Conservation (phyloP, 352 stramenopile species). For the Phytophthora hibernalis region DNA sequence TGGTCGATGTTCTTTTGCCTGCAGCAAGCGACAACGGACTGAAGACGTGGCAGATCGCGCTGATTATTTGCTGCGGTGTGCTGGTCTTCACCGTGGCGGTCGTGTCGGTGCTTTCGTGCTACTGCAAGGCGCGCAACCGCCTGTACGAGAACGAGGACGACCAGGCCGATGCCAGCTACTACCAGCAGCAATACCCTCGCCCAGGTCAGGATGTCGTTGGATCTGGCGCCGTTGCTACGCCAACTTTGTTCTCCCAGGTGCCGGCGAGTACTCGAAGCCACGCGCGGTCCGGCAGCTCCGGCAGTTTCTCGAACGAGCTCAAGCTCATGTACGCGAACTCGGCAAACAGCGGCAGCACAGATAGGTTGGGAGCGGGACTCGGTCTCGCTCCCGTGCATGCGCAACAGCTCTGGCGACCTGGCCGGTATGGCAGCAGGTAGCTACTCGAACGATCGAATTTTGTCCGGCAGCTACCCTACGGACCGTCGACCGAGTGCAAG, state of each 20-base stretch:
- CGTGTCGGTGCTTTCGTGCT: conserved; percentile 62
- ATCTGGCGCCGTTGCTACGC: conserved; percentile 17
- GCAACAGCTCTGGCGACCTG: conserved; percentile 33
- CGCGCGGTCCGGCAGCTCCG: conserved; percentile 21
- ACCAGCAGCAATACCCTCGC: conserved; percentile 41
- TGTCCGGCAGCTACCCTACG: conserved; percentile 32
- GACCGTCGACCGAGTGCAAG: conserved; percentile 33
- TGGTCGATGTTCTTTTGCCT: conserved; percentile 3
- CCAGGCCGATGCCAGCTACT: conserved; percentile 50
- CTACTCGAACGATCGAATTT: conserved; percentile 34
- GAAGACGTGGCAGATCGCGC: conserved; percentile 59
- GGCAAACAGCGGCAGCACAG: conserved; percentile 30
- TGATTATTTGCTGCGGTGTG: conserved; percentile 66
- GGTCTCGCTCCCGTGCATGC: conserved; percentile 37
- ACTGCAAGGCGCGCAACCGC: conserved; percentile 59
- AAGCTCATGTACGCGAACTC: conserved; percentile 42
- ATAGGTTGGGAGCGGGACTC: conserved; percentile 41
- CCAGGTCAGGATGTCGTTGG: conserved; percentile 21
- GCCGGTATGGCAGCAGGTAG: conserved; percentile 29
- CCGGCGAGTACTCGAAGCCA: conserved; percentile 14
- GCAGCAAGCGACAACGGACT: conserved; percentile 35
- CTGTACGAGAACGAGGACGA: conserved; percentile 59
- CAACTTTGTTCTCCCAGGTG: conserved; percentile 22
- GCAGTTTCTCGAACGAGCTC: conserved; percentile 35
- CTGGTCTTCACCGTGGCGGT: conserved; percentile 59